Evolutionary conservation across 1,284 basidiomycete species (phyloP), one percentile per base, ranked within the genome.

Genomic region (Cutaneotrichosporon mucoides): DNA sequence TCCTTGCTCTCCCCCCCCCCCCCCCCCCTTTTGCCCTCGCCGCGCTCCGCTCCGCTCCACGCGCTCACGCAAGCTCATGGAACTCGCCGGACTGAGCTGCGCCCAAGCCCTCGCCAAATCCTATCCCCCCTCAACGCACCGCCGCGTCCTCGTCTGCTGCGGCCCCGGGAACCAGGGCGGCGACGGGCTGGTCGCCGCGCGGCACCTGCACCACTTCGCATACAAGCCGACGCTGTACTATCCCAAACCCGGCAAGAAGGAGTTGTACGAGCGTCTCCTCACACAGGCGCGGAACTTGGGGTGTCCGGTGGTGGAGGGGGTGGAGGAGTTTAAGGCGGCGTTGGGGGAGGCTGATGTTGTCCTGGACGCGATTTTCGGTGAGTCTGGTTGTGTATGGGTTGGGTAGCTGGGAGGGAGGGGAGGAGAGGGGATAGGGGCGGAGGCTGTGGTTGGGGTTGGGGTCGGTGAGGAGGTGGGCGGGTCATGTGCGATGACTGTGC

Each of bases 141-240:
- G 81, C 33, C 84, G 84, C 6, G 90, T 98, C 4, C 82, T 99
- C 35, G 90, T 99, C 1, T 93, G 90, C 67, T 96, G 93, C 72
- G 96, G 96, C 7, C 94, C 96, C 0, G 96, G 96, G 35, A 96
- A 96, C 70, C 93, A 96, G 82, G 93, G 96, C 11, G 96, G 95
- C 5, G 96, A 99, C 77, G 96, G 96, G 2, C 81, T 99, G 0
- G 95, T 98, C 3, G 96, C 96, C 12, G 95, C 96, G 38, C 82
- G 95, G 35, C 96, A 99, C 77, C 83, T 99, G 5, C 85, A 87
- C 24, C 88, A 92, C 83, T 95, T 96, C 73, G 88, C 88, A 5
- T 96, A 94, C 75, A 80, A 83, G 56, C 88, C 91, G 0, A 88
- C 84, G 0, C 82, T 97, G 16, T 95, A 90, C 79, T 88, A 94